Conservation (phyloP, 306 rosid species). For the Vigna unguiculata region DNA sequence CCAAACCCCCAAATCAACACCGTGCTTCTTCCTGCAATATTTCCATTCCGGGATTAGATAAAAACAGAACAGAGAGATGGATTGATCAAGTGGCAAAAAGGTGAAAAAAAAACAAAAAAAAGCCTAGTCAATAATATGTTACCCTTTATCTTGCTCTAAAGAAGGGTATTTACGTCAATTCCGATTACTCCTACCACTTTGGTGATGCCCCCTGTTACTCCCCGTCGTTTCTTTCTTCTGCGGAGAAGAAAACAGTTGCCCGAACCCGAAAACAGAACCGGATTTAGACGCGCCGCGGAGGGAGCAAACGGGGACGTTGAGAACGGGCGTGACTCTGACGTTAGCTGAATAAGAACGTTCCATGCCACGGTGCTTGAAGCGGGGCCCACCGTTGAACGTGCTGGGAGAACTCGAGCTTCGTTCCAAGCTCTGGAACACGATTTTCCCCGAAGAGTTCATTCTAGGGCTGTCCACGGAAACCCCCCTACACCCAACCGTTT, state of each 20-base stretch:
- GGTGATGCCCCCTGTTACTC: constrained; percentile 35
- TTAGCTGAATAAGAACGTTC: constrained; percentile 95
- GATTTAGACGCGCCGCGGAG: constrained; percentile 80
- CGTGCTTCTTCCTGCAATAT: constrained; percentile 46
- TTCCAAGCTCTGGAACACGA: constrained; percentile 90
- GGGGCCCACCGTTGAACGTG: constrained; percentile 90
- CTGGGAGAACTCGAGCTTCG: constrained; percentile 97
- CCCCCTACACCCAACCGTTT: constrained; percentile 64
- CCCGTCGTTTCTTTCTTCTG: constrained; percentile 69
- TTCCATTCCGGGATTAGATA: constrained; percentile 38
- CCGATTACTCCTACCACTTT: constrained; percentile 54
- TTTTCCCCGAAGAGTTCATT: constrained; percentile 93
- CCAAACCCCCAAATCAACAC: constrained; percentile 41
- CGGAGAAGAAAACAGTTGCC: constrained; percentile 79
- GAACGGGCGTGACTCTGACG: constrained; percentile 92
- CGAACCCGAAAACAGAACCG: constrained; percentile 84
- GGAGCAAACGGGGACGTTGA: constrained; percentile 91
- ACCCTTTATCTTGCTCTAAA: neutral
- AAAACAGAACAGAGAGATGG: constrained; percentile 15
- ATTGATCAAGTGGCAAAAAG: constrained; percentile 37
- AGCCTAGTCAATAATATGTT: constrained; percentile 39
- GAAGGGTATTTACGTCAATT: constrained; percentile 45
- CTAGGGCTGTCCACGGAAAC: constrained; percentile 93
- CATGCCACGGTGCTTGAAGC: constrained; percentile 85
- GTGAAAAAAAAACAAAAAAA: neutral